phyloP scores from a whole-genome alignment of 805 yeast genomes.

The Myxozyma neotropica region DNA sequence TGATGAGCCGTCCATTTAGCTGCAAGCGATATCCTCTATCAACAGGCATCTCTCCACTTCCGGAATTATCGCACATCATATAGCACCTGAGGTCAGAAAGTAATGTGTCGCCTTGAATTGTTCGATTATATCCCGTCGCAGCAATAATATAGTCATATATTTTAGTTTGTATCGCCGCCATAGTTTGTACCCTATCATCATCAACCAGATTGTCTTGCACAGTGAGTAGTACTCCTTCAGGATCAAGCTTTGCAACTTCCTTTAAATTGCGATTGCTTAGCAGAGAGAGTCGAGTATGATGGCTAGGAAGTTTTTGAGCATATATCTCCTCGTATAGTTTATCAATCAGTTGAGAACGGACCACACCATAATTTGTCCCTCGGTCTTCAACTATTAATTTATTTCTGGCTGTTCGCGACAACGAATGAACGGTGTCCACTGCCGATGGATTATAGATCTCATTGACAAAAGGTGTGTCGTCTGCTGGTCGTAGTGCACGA shows the following conservation, averaged over 20 bases:
- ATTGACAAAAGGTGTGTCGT: slow-evolving; percentile 39
- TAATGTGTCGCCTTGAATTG: background rate
- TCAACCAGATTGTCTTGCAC: background rate
- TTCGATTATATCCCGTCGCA: slow-evolving; percentile 35
- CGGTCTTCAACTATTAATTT: slow-evolving; percentile 20
- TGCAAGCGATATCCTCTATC: slow-evolving; percentile 21
- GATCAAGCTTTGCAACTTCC: background rate
- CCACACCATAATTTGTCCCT: slow-evolving; percentile 38
- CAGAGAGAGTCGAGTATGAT: slow-evolving; percentile 15
- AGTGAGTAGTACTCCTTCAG: slow-evolving; percentile 1
- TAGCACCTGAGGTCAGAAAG: slow-evolving; percentile 6
- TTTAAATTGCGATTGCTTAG: slow-evolving; percentile 11
- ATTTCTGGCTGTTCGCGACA: slow-evolving; percentile 9
- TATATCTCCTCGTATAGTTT: slow-evolving; percentile 32
- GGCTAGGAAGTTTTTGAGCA: slow-evolving; percentile 33
- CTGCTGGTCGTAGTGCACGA: slow-evolving; percentile 36
- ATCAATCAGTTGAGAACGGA: slow-evolving; percentile 34
- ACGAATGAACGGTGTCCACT: slow-evolving; percentile 31
- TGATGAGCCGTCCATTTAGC: slow-evolving; percentile 8
- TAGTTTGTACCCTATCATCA: background rate
- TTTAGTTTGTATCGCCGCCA: background rate
- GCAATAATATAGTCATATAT: slow-evolving; percentile 33
- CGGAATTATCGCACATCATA: background rate
- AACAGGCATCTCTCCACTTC: slow-evolving; percentile 10
- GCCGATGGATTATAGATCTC: slow-evolving; percentile 38